A percentile compares a stretch with the other conserved stretches of the same genome.
phyloP scores from a whole-genome alignment of 2,329 filamentous ascomycete species.

The Colletotrichum sp. region DNA sequence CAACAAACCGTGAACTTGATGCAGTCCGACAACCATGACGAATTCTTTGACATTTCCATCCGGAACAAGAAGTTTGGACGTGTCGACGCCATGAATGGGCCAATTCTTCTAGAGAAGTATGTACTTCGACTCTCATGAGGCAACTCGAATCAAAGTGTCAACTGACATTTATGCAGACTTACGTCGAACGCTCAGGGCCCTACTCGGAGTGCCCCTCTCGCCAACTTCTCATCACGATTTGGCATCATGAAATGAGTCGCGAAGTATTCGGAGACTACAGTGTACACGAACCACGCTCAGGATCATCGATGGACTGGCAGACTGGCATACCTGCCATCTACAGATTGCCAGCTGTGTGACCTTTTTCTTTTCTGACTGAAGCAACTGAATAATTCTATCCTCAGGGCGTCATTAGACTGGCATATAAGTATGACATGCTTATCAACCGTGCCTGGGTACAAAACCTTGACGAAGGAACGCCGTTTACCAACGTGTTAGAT shows the following conservation, averaged over 20 bases:
- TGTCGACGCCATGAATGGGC: constrained; percentile 90
- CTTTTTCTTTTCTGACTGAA: not conserved
- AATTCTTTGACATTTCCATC: constrained; percentile 92
- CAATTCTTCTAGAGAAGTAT: constrained; percentile 89
- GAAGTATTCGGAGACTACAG: not conserved
- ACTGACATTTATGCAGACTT: constrained; percentile 53
- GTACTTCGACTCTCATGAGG: constrained; percentile 23
- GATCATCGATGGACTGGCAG: not conserved
- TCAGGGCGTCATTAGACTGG: not conserved
- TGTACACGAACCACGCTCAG: not conserved
- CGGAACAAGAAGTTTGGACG: constrained; percentile 93
- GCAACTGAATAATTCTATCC: not conserved
- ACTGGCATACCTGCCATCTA: not conserved
- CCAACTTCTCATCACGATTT: constrained; percentile 77
- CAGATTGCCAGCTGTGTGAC: not conserved
- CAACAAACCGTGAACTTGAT: constrained; percentile 91
- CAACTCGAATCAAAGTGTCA: not conserved
- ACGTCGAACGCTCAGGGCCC: constrained; percentile 67
- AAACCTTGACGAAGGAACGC: not conserved
- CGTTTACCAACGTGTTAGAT: not conserved
- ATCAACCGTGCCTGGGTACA: not conserved
- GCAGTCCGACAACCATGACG: constrained; percentile 88
- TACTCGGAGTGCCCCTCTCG: constrained; percentile 66
- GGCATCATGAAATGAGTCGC: constrained; percentile 60
- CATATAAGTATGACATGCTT: not conserved